Base-by-base conservation (phyloP, 2,329 filamentous ascomycete genomes). In the Raffaelea arxii region DNA sequence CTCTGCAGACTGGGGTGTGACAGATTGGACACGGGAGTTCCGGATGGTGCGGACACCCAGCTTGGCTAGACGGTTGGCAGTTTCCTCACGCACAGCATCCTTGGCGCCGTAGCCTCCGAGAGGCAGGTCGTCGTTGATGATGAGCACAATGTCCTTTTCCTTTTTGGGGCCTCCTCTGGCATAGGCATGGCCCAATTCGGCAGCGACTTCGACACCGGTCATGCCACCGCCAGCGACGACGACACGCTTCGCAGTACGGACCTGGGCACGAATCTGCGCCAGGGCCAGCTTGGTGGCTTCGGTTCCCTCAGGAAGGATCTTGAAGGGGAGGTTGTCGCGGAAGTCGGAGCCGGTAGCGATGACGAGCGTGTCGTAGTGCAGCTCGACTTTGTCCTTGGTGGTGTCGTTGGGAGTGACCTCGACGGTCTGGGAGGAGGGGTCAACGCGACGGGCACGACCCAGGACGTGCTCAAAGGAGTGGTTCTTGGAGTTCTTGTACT, bases 391-490 rank as follows among this genome's bases (percentile, higher is more conserved):
- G 4, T 58, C 63, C 39, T 59, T 61, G 37, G 18, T n/a, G 27
- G 23, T 22, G 2, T 12, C 41, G 6, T 39, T 16, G 25, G 49
- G 44, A 21, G 59, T 52, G 14, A 77, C 62, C 2, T 56, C 58
- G 22, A 78, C 68, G 1, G 58, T 62, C 50, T 71, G 72, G 40
- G 50, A 50, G 3, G 58, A 58, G 0, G 67, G 58, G 40, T 72
- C 67, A 4, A 78, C 56, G 11, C 55, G 52, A 12, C 65, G 59
- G 37, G 76, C 77, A 30, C 63, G 63, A 40, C 71, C 77, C 35
- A 66, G 53, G 22, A 80, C 58, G 53, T 76, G 71, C 55, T 77
- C 72, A 53, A 78, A 79, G n/a, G n/a, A n/a, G n/a, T n/a, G n/a
- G n/a, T n/a, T n/a, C 44, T 65, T 63, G 12, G 16, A 19, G 22